A percentile compares a stretch with the other conserved stretches of the same genome.
phyloP scores from a whole-genome alignment of 1,284 basidiomycete species.

The Grifola frondosa region DNA sequence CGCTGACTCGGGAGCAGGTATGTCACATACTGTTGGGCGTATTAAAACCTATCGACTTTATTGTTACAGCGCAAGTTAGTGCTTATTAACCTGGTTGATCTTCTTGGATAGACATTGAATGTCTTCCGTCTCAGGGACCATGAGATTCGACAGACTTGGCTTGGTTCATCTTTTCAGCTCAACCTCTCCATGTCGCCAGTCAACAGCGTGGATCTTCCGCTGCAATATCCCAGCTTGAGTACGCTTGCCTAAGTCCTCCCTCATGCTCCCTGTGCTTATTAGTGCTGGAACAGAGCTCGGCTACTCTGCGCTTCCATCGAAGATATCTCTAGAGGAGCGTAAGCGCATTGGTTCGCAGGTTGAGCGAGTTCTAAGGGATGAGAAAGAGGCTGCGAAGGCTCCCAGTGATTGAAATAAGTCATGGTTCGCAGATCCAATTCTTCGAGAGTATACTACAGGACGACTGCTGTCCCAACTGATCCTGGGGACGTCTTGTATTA shows the following conservation, averaged over 20 bases:
- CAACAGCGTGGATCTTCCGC: constrained; percentile 49
- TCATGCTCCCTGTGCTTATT: background rate
- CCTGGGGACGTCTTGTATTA: too few relatives aligned
- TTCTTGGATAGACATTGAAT: background rate
- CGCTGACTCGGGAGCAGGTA: constrained; percentile 66
- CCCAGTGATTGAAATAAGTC: constrained; percentile 35
- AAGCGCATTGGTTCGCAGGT: constrained; percentile 46
- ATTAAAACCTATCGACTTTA: constrained; percentile 3
- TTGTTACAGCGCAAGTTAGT: constrained; percentile 12
- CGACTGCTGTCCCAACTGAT: too few relatives aligned
- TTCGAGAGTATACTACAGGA: too few relatives aligned
- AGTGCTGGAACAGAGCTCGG: constrained; percentile 43
- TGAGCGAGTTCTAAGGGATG: constrained; percentile 47
- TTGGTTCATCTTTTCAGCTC: constrained; percentile 66
- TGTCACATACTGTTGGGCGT: constrained; percentile 16
- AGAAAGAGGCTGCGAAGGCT: constrained; percentile 55
- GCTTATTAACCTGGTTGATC: background rate
- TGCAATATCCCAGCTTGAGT: constrained; percentile 74
- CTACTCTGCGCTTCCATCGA: constrained; percentile 46
- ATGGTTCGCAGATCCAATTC: too few relatives aligned
- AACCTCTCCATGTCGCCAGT: constrained; percentile 58
- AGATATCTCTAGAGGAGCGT: constrained; percentile 47
- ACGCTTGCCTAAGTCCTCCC: constrained; percentile 23
- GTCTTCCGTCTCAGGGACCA: constrained; percentile 51
- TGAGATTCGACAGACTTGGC: constrained; percentile 65